A percentile compares a stretch with the other conserved stretches of the same genome.
Conservation (phyloP, 2,329 filamentous ascomycete genomes). For the Colletotrichum sp. region DNA sequence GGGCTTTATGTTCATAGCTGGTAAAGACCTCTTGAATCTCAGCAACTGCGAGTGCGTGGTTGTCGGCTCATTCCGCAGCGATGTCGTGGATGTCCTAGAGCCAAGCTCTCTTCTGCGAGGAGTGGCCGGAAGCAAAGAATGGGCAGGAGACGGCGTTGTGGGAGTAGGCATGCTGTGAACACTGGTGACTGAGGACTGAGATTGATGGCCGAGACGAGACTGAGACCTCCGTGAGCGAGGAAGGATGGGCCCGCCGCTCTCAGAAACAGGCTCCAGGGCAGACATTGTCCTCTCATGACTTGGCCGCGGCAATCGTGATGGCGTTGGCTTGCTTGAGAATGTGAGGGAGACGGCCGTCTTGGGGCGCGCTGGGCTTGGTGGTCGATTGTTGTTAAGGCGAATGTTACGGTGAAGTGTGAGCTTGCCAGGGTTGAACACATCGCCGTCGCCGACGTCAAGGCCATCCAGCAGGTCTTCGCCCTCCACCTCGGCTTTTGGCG, state of each 20-base stretch:
- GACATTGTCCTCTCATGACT: constrained; percentile 68
- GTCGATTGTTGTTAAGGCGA: constrained; percentile 77
- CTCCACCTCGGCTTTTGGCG: constrained; percentile 44
- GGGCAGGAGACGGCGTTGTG: constrained; percentile 59
- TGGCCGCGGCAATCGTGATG: constrained; percentile 81
- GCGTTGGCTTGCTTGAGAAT: constrained; percentile 80
- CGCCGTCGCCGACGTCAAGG: constrained; percentile 84
- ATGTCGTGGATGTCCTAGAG: constrained; percentile 57
- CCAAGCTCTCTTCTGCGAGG: constrained; percentile 66
- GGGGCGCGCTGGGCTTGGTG: constrained; percentile 72
- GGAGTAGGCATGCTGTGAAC: constrained; percentile 67
- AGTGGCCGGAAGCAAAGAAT: constrained; percentile 60
- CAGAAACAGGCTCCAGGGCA: constrained; percentile 89
- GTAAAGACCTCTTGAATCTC: constrained; percentile 69
- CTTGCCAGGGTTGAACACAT: constrained; percentile 81
- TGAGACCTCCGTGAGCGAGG: constrained; percentile 63
- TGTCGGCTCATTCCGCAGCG: constrained; percentile 63
- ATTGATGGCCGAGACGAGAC: constrained; percentile 71
- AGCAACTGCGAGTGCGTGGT: constrained; percentile 70
- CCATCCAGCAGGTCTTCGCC: constrained; percentile 84
- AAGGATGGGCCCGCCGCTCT: constrained; percentile 77
- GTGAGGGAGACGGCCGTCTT: constrained; percentile 85
- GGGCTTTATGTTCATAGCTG: constrained; percentile 53
- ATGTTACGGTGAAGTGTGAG: constrained; percentile 90
- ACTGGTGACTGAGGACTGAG: constrained; percentile 72